Base-by-base conservation (phyloP, 495 filamentous ascomycete species). In the Neurospora sp. region DNA sequence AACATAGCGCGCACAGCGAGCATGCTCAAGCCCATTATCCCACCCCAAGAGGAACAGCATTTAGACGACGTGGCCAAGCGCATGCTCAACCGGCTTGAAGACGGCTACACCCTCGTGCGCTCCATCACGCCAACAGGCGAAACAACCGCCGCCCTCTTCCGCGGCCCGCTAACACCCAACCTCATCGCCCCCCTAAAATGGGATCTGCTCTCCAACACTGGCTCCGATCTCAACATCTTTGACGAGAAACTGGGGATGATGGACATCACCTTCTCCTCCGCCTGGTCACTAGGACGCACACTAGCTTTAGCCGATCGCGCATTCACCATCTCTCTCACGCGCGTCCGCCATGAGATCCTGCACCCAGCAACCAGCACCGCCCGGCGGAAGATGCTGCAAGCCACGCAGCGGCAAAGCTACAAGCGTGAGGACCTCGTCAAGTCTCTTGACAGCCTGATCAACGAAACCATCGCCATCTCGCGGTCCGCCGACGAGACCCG, bases 221-320 rank as follows among this genome's bases (percentile, higher is more conserved):
- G 84, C 76, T 4, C 70, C 14, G 81, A 84, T 69, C 72, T 83
- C 11, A 82, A 87, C 74, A 82, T 88, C 12, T 54, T 89, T 1
- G 88, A 90, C 69, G 39, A 69, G 12, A 12, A 80, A 2, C 44
- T 80, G 0, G 81, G 82, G 0, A 27, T 89, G 7, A 86, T 88
- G 83, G 86, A 88, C 72, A 72, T 87, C 8, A 82, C 83, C 1
- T 88, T 86, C 70, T 79, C 77, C 4, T 66, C 76, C 0, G 86
- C 86, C 0, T 88, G 86, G 86, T 75, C 85, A 38, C 72, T 88
- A 0, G 86, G 86, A 0, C 75, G 76, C 18, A 76, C 73, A 1
- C 41, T 86, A 41, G 84, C 81, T 1, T 69, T 83, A 0, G 77
- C 70, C 0, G 79, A 86, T 71, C 42, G 39, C 7, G 38, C 69